Evolutionary conservation across 208 protist species (phyloP), one percentile per base, ranked within the genome.

Genomic region (Blastocrithidia nonstop): DNA sequence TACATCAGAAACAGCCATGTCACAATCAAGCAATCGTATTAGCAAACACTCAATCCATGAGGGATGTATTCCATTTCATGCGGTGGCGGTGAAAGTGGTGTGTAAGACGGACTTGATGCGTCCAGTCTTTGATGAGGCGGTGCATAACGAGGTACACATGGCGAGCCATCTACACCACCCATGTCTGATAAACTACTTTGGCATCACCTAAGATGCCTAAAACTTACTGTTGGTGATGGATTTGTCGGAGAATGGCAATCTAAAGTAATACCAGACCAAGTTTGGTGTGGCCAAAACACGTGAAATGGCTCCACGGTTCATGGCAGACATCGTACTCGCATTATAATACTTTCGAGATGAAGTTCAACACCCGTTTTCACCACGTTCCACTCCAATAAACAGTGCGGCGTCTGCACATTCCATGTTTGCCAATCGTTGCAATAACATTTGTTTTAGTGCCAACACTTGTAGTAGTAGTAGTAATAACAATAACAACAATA

Each of bases 171-270:
- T 92, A 7, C 29, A 54, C 28, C 83, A 92, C 57, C 57, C 71
- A 17, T 80, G 55, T 38, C 41, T 92, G 19, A 57, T 88, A 22
- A 68, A 76, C 58, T 43, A 76, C 19, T 68, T 72, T 37, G 83
- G 78, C 32, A 62, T 83, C 2, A 52, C 61, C 11, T 71, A 88
- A 52, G 66, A 77, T 21, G 57, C 42, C 0, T 40, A 60, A 4
- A 46, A 76, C 24, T 44, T 87, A 20, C 65, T 65, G 22, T 49
- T 92, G 9, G 73, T 92, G 23, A 86, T 92, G 71, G 83, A 92
- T 38, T 29, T 82, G 20, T 75, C 75, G 11, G 76, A 86, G 50
- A 67, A 70, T 17, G 79, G 76, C 1, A 72, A 81, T 33, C 22
- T 92, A 28, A 20, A 57, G 9, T 33, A 70, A 31, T 85, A 92